Conservation (phyloP, 805 yeast species). For the Candida insectorum region DNA sequence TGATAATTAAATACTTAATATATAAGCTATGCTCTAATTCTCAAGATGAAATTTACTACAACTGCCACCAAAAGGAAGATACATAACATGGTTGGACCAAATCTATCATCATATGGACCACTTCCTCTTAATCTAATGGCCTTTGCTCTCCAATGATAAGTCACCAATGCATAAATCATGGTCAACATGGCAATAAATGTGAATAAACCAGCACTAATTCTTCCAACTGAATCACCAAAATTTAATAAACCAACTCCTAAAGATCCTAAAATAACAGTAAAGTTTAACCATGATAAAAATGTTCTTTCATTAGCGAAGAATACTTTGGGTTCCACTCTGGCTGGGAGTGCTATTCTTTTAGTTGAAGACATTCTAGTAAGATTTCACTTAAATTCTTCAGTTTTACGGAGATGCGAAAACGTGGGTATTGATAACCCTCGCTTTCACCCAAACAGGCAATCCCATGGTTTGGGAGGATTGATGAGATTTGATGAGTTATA, state of each 20-base stretch:
- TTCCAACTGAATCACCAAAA: constrained; percentile 92
- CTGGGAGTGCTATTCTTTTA: constrained; percentile 95
- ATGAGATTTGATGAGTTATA: too few relatives aligned
- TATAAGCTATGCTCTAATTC: constrained; percentile 52
- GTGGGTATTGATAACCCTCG: too few relatives aligned
- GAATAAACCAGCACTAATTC: constrained; percentile 89
- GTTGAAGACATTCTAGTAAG: constrained; percentile 24
- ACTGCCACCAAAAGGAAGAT: constrained; percentile 90
- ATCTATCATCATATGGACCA: constrained; percentile 98
- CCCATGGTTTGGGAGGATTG: too few relatives aligned
- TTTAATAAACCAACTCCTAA: constrained; percentile 93
- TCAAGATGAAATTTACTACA: constrained; percentile 83
- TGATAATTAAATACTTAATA: not conserved
- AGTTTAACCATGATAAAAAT: constrained; percentile 95
- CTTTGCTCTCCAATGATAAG: constrained; percentile 99
- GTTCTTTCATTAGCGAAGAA: constrained; percentile 99
- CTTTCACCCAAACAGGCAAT: too few relatives aligned
- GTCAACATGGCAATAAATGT: constrained; percentile 97
- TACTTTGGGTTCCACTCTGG: constrained; percentile 97
- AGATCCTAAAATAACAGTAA: constrained; percentile 97
- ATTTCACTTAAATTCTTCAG: too few relatives aligned
- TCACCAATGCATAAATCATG: constrained; percentile 90
- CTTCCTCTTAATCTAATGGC: constrained; percentile 97
- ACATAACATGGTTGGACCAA: constrained; percentile 97
- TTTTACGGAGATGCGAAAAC: too few relatives aligned